phyloP scores from a whole-genome alignment of 164 flowering plant genomes.

The Vitis rotundifolia region DNA sequence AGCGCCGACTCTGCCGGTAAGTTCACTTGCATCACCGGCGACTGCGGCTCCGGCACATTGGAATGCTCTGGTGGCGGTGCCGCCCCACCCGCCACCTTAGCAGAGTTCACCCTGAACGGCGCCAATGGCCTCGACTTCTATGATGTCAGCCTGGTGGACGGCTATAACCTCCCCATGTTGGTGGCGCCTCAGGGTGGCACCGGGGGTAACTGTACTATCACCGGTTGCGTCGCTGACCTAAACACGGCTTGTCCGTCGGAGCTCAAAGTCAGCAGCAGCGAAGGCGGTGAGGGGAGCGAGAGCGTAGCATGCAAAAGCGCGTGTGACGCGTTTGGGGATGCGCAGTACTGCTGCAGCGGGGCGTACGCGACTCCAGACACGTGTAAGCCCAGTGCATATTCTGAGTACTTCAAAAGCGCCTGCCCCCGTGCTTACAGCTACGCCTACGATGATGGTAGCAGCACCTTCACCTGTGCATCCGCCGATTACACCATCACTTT shows the following conservation, averaged over 20 bases:
- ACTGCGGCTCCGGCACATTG: slow-evolving; percentile 53
- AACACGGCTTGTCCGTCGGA: slow-evolving; percentile 50
- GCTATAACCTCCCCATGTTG: slow-evolving; percentile 69
- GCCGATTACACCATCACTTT: slow-evolving; percentile 51
- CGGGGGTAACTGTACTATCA: slow-evolving; percentile 32
- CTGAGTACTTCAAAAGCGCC: slow-evolving; percentile 45
- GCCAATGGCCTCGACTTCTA: slow-evolving; percentile 59
- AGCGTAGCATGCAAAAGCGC: slow-evolving; percentile 64
- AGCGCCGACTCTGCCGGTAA: slow-evolving; percentile 31
- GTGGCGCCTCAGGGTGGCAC: slow-evolving; percentile 32
- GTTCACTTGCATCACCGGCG: slow-evolving; percentile 56
- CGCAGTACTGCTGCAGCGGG: slow-evolving; percentile 57
- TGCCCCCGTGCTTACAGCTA: slow-evolving; percentile 65
- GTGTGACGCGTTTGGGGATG: slow-evolving; percentile 50
- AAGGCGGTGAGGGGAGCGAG: slow-evolving; percentile 12
- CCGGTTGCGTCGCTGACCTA: slow-evolving; percentile 47
- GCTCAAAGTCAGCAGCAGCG: slow-evolving; percentile 31
- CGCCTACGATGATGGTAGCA: slow-evolving; percentile 58
- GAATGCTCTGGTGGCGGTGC: slow-evolving; percentile 60
- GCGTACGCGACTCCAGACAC: slow-evolving; percentile 44
- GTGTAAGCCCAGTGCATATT: slow-evolving; percentile 49
- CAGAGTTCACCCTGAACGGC: slow-evolving; percentile 69
- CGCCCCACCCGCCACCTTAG: slow-evolving; percentile 62
- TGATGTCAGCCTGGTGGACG: slow-evolving; percentile 79
- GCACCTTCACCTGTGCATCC: slow-evolving; percentile 55